Evolutionary conservation across 208 protist species (phyloP).

Genomic region (Leishmania aethiopica): DNA sequence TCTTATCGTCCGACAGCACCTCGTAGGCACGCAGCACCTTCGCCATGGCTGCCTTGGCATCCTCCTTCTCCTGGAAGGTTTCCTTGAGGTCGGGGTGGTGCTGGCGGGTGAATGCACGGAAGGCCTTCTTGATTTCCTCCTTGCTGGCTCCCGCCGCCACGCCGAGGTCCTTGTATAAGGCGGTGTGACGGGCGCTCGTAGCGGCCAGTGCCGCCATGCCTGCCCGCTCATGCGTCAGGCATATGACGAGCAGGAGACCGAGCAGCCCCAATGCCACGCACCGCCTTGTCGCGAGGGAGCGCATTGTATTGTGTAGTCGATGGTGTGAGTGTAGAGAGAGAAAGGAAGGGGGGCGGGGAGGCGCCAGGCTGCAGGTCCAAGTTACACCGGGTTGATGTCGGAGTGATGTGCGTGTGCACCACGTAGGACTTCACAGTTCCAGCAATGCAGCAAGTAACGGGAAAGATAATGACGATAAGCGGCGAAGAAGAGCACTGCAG

Average conservation of each 20-base stretch:
- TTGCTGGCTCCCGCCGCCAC: slow-evolving; percentile 50
- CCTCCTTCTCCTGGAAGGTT: slow-evolving; percentile 77
- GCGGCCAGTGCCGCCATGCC: slow-evolving; percentile 12
- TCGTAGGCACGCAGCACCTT: slow-evolving; percentile 83
- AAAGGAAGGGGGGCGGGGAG: neutral
- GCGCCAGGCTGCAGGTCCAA: neutral
- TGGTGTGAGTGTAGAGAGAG: neutral
- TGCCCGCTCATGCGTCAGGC: slow-evolving; percentile 10
- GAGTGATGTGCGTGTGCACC: neutral
- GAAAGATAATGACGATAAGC: neutral
- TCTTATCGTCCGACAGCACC: slow-evolving; percentile 71
- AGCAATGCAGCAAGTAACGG: slow-evolving; percentile 9
- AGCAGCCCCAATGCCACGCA: slow-evolving; percentile 18
- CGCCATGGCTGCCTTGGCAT: slow-evolving; percentile 82
- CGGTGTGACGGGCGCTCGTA: slow-evolving; percentile 21
- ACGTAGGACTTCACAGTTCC: neutral
- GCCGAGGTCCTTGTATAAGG: slow-evolving; percentile 80
- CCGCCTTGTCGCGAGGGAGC: neutral
- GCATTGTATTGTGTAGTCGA: neutral
- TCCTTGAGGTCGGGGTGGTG: slow-evolving; percentile 93
- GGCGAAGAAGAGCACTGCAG: slow-evolving; percentile 10
- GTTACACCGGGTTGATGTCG: neutral
- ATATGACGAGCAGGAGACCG: slow-evolving; percentile 23
- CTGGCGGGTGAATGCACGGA: slow-evolving; percentile 67
- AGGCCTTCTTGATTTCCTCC: slow-evolving; percentile 79